Evolutionary conservation across 768 basidiomycete species (phyloP).

Genomic region (Amanita phalloides): DNA sequence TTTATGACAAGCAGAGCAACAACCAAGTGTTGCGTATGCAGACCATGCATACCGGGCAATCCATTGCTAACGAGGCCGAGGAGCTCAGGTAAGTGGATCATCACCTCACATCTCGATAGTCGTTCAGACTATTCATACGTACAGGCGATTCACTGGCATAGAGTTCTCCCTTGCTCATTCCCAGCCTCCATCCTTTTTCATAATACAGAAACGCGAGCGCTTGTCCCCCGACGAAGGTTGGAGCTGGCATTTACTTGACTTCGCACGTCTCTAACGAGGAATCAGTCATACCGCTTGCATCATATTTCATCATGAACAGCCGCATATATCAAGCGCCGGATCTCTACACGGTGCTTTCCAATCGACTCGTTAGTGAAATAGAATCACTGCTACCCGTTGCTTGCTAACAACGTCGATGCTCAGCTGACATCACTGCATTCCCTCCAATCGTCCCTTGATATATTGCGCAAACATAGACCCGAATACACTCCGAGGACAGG

Average conservation of each 20-base stretch:
- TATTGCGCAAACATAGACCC: conserved; percentile 63
- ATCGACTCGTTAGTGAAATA: conserved; percentile 51
- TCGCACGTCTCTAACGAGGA: conserved; percentile 6
- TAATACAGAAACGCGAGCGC: conserved; percentile 84
- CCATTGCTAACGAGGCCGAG: conserved; percentile 70
- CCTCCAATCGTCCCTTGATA: conserved; percentile 68
- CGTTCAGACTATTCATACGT: not conserved
- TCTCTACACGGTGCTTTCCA: conserved; percentile 74
- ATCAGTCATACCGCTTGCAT: conserved; percentile 65
- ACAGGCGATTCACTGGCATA: conserved; percentile 75
- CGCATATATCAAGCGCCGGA: conserved; percentile 86
- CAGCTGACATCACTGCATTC: conserved; percentile 63
- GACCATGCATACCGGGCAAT: conserved; percentile 74
- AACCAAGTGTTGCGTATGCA: conserved; percentile 93
- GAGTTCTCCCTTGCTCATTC: conserved; percentile 83
- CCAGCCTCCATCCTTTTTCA: conserved; percentile 70
- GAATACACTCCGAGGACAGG: conserved; percentile 78
- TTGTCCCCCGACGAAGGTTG: conserved; percentile 76
- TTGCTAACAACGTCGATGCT: conserved; percentile 1
- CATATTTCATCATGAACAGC: conserved; percentile 83
- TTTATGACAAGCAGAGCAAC: conserved; percentile 90
- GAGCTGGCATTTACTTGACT: conserved; percentile 11
- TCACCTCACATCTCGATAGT: not conserved
- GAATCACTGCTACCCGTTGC: conserved; percentile 2
- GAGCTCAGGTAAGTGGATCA: conserved; percentile 59